Evolutionary conservation across 768 basidiomycete genomes (phyloP).

Genomic region (Serpula lacrymans): DNA sequence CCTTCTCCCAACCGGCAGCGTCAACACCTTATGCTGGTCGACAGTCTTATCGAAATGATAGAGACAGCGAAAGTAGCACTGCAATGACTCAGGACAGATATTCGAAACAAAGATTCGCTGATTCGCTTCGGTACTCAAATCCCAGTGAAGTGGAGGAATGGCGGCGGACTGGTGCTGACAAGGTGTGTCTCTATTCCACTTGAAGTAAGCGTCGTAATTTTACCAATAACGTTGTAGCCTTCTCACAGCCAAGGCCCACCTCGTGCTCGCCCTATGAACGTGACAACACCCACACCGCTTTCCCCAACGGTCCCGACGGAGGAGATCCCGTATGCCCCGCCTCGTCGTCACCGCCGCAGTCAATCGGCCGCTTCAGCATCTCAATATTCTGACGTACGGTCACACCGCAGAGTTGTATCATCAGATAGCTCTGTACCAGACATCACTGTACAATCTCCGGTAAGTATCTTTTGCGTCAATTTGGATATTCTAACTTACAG

Average conservation of each 20-base stretch:
- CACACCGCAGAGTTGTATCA: slow-evolving; percentile 21
- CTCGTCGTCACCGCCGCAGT: slow-evolving; percentile 15
- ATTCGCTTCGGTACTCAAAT: slow-evolving; percentile 33
- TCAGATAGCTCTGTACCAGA: slow-evolving; percentile 34
- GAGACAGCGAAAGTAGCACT: slow-evolving; percentile 9
- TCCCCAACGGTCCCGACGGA: slow-evolving; percentile 20
- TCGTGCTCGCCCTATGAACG: slow-evolving; percentile 14
- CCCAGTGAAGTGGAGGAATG: slow-evolving; percentile 28
- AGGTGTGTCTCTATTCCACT: slow-evolving; percentile 10
- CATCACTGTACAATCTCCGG: slow-evolving; percentile 28
- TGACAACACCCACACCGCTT: slow-evolving; percentile 23
- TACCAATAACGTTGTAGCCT: slow-evolving; percentile 16
- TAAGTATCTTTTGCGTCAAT: slow-evolving; percentile 17
- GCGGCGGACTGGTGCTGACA: slow-evolving; percentile 19
- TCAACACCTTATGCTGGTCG: slow-evolving; percentile 17
- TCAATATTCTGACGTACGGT: slow-evolving; percentile 5
- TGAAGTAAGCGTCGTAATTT: neutral
- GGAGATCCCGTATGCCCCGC: slow-evolving; percentile 5
- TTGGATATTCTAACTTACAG: neutral
- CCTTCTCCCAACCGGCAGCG: slow-evolving; percentile 14
- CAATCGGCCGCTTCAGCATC: slow-evolving; percentile 16
- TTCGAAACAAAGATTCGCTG: slow-evolving; percentile 28
- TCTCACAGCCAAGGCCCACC: slow-evolving; percentile 8
- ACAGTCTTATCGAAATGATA: slow-evolving; percentile 9
- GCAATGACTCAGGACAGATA: slow-evolving; percentile 11